Evolutionary conservation across 208 protist species (phyloP), one percentile per base, ranked within the genome.

Genomic region (Spongospora subterranea): DNA sequence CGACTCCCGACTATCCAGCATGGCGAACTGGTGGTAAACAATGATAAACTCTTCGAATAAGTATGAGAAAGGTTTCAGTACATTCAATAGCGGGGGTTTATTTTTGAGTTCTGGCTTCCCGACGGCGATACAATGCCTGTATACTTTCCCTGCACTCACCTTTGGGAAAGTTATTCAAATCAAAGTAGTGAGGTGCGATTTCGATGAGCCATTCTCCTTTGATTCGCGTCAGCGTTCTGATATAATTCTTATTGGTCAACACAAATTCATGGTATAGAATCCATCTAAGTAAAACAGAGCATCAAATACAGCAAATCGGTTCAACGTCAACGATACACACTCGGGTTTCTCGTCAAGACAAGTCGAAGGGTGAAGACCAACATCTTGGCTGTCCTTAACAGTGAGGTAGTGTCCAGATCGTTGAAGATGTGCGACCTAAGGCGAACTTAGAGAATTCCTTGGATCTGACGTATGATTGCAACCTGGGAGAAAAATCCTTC

Each of bases 231-330:
- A 98, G 95, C 24, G 98, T 99, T 88, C 98, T 95, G 88, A 99
- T 98, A 95, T 98, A 99, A 45, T 97, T 95, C 90, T 96, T 95
- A 50, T 93, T 94, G 0, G 96, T 98, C 46, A 98, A 94, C 32
- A 99, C 98, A 91, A 99, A 98, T 93, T 99, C 98, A 93, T 99
- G 97, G 93, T 98, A 99, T 0, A 99, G 92, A 1, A 97, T 96
- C 96, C 98, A 99, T 24, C 88, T 38, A 38, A 29, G 24, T 77
- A 40, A 66, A 66, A 29, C 24, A 29, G 54, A 66, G 54, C 54
- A 66, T 29, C 24, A 24, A 29, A 29, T 29, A 24, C 24, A 66
- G 54, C 24, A 29, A 29, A 29, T 24, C 54, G 54, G 29, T 24
- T 24, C 29, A 66, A 66, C 54, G 29, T 66, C 54, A 29, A 66